These are phyloP conservation scores for Tricholoma terreum DNA, from an alignment of 768 basidiomycete species.

Conservation along the genomic window DNA sequence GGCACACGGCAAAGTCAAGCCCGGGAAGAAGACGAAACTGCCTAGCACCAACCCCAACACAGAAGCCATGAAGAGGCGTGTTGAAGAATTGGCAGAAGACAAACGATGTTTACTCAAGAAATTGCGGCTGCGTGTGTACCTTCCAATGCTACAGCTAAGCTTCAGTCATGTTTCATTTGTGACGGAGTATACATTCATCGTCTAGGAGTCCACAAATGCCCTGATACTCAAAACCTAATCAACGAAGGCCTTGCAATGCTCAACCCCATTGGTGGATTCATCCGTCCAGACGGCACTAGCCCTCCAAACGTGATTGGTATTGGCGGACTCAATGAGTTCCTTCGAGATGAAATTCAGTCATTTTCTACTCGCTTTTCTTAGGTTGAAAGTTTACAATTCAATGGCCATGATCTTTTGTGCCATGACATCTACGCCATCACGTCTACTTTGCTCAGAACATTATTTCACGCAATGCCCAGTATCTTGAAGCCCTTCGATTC, in stretches of 20 bases:
- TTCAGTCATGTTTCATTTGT: neutral
- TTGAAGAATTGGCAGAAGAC: neutral
- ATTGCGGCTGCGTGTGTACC: neutral
- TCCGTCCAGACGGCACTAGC: neutral
- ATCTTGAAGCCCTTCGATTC: no score
- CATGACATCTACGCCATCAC: neutral
- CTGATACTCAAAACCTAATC: neutral
- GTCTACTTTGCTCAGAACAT: neutral
- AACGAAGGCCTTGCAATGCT: neutral
- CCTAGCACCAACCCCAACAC: neutral
- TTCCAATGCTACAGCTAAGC: neutral
- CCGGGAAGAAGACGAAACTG: neutral
- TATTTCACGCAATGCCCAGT: no score
- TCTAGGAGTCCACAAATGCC: neutral
- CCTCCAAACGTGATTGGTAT: neutral
- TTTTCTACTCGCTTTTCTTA: neutral
- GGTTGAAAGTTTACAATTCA: neutral
- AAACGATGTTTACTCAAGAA: neutral
- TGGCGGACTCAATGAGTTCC: neutral
- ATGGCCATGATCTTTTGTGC: neutral
- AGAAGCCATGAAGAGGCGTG: no score
- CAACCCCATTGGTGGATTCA: neutral
- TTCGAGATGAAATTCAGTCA: neutral
- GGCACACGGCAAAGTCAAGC: neutral
- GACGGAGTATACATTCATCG: neutral